A percentile compares a stretch with the other conserved stretches of the same genome.
Evolutionary conservation across 768 basidiomycete genomes (phyloP).

Genomic region (Mrakia frigida): DNA sequence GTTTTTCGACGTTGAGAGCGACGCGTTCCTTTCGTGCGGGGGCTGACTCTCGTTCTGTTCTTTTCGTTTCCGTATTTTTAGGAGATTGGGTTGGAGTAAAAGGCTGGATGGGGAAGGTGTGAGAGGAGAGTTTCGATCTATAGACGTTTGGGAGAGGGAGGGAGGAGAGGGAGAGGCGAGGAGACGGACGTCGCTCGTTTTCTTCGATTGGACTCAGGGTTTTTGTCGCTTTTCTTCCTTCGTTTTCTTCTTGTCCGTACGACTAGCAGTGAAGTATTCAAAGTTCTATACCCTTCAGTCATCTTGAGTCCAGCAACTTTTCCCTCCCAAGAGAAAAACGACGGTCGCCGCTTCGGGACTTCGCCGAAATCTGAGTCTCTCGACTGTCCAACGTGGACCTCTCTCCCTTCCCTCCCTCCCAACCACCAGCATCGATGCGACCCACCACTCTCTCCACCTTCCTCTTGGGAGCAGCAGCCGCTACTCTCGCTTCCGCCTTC

Average conservation of each 20-base stretch:
- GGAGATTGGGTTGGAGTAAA: constrained; percentile 10
- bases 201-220: too few species aligned
- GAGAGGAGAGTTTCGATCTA: neutral
- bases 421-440: neutral
- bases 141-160: neutral
- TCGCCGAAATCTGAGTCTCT: too few species aligned
- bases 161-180: neutral
- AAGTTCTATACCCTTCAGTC: too few species aligned
- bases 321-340: too few species aligned
- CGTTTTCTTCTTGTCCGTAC: too few species aligned
- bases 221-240: too few species aligned
- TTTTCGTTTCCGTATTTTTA: neutral
- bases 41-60: neutral
- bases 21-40: neutral
- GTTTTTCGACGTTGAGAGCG: neutral
- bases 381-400: neutral
- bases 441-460: neutral
- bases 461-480: neutral
- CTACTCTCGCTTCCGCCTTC: neutral
- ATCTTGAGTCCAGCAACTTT: too few species aligned
- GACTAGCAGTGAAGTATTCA: too few species aligned
- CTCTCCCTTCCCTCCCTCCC: neutral
- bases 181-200: too few species aligned
- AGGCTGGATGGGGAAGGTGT: neutral
- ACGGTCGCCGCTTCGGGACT: too few species aligned